Base-by-base conservation (phyloP, 257 asterid species). In the Petrea volubilis region DNA sequence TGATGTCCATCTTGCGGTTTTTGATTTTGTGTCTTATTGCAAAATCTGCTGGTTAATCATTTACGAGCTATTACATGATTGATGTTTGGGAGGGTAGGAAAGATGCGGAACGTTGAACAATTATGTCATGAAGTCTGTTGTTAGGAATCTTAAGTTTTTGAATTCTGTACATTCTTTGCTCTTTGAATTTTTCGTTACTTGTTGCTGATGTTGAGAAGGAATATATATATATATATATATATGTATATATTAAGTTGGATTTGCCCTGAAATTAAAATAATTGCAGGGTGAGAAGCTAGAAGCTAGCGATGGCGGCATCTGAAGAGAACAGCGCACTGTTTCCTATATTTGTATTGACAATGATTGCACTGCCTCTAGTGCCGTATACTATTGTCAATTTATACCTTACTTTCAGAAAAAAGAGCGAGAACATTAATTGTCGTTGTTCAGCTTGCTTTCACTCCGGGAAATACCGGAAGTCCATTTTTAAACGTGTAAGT, bases 281-380 rank as follows among this genome's bases (percentile, higher is more conserved):
- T 63, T 52, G 80, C 78, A 72, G 81, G 43, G 33, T 70, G 79
- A 60, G 83, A 70, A 60, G 57, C 68, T 77, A 75, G 68, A 66
- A 75, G 77, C 50, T 66, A 75, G 69, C 10, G 34, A 95, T 92
- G 99, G 98, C 92, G 60, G 84, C 91, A 28, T 82, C 97, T 5
- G 99, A 95, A 53, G 99, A 95, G 86, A 90, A 92, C 77, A 90
- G 85, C 64, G 88, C 95, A 7, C 85, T 95, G n/a, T 95, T 95
- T 68, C 97, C 99, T 31, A 95, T 95, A 71, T 95, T 95, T 72
- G 89, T 92, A 36, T 82, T 95, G 84, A 95, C 99, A 38, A 81
- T 95, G 77, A 88, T 95, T 77, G 90, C 97, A 9, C 85, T 95
- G 81, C 99, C 98, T 64, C 86, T 95, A 67, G 98, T 95, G 75